Evolutionary conservation across 768 basidiomycete species (phyloP).

Genomic region (Suillus hirtellus): DNA sequence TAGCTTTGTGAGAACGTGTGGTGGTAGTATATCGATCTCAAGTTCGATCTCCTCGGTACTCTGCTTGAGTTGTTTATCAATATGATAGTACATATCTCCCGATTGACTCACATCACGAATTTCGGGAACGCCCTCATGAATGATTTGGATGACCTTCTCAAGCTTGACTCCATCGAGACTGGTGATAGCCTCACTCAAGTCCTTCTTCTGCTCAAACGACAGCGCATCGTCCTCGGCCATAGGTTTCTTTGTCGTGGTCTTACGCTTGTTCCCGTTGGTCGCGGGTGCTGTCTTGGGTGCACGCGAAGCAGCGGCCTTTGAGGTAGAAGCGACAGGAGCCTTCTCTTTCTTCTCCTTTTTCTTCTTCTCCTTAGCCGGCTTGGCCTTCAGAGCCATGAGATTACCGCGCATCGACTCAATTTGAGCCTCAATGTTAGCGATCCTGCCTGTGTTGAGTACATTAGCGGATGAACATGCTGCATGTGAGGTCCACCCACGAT

Average conservation of each 20-base stretch:
- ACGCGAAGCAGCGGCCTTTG: constrained; percentile 55
- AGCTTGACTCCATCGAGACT: constrained; percentile 81
- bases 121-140: constrained; percentile 91
- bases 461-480: constrained; percentile 16
- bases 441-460: constrained; percentile 52
- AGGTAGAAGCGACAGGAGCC: constrained; percentile 58
- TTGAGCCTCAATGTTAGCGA: constrained; percentile 77
- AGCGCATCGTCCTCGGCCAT: constrained; percentile 78
- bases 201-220: constrained; percentile 97
- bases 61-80: constrained; percentile 41
- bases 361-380: constrained; percentile 64
- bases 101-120: constrained; percentile 78
- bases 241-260: constrained; percentile 60
- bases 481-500: constrained; percentile 40
- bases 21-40: constrained; percentile 91
- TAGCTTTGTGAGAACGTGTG: constrained; percentile 83
- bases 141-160: constrained; percentile 91
- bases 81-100: constrained; percentile 12
- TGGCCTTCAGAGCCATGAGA: constrained; percentile 60
- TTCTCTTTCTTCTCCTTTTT: constrained; percentile 68
- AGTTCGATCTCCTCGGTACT: constrained; percentile 98
- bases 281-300: constrained; percentile 43
- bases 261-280: constrained; percentile 48
- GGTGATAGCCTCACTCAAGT: constrained; percentile 91
- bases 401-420: constrained; percentile 77